Conservation (phyloP, 352 stramenopile species). For the Pythium guiyangense region DNA sequence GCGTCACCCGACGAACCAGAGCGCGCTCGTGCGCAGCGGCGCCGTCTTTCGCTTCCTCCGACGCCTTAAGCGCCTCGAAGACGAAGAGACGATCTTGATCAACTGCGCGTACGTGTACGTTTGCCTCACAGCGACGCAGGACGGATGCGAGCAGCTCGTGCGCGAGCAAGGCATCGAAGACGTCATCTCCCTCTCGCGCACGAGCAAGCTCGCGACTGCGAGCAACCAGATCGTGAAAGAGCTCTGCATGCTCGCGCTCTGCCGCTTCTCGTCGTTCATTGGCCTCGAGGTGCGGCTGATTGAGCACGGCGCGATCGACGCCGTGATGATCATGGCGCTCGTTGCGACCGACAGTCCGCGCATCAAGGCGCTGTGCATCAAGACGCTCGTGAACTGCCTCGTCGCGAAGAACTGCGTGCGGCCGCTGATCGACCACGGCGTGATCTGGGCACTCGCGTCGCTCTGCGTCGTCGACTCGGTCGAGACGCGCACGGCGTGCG, state of each 20-base stretch:
- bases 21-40: conserved; percentile 43
- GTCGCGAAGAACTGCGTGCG: conserved; percentile 58
- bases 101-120: conserved; percentile 75
- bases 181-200: conserved; percentile 60
- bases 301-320: conserved; percentile 67
- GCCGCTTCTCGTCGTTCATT: conserved; percentile 57
- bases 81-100: conserved; percentile 47
- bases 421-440: conserved; percentile 62
- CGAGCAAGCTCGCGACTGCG: conserved; percentile 21
- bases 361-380: conserved; percentile 72
- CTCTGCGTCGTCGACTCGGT: conserved; percentile 53
- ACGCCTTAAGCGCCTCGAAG: conserved; percentile 33
- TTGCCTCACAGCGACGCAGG: conserved; percentile 51
- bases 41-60: conserved; percentile 57
- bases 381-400: conserved; percentile 74
- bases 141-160: conserved; percentile 69
- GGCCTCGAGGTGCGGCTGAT: conserved; percentile 60
- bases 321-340: conserved; percentile 66
- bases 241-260: conserved; percentile 65
- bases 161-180: conserved; percentile 68
- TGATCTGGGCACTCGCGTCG: conserved; percentile 73
- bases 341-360: conserved; percentile 54
- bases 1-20: conserved; percentile 48
- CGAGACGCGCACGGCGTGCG: conserved; percentile 54
- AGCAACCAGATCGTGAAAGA: conserved; percentile 56